Evolutionary conservation across 2,329 filamentous ascomycete species (phyloP), one percentile per base, ranked within the genome.

Genomic region (Aspergillus sp.): DNA sequence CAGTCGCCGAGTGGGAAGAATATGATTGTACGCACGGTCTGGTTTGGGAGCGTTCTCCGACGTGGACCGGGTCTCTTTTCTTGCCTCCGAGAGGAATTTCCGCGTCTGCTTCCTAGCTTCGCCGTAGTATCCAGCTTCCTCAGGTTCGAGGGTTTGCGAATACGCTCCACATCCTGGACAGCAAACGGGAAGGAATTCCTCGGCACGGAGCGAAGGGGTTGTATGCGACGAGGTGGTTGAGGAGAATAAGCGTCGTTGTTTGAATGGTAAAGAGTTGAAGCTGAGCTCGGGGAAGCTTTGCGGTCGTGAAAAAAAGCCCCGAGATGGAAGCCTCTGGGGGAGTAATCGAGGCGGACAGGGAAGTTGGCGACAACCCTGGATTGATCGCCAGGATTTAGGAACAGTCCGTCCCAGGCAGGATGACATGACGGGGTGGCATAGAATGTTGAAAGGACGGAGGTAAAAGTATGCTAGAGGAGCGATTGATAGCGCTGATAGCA

Each of bases 161-260:
- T 82, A 81, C 29, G 85, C 86, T 56, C 86, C 86, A 64, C 86
- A 89, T 65, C 86, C 86, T 31, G 86, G 86, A 69, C 86, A 88
- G 24, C 81, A 79, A 6, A 79, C 57, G 0, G 84, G 84, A 12
- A 87, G 69, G 6, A 60, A 39, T 18, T 69, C 63, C 6, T 62
- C 59, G n/a, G 64, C 10, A 2, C 60, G 49, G 4, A 65, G 62
- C n/a, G 54, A 16, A n/a, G 63, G 32, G 32, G 66, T 58, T 22
- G 58, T 50, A 47, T 7, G 39, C 42, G 56, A 54, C 7, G 59
- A 53, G 16, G 49, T 42, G 4, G 59, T 56, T 42, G 67, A 65
- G 46, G 69, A 69, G 42, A 69, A 63, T n/a, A 29, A 57, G 42
- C 65, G 69, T 50, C 20, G 58, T 50, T 62, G 62, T 51, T 16